A percentile compares a stretch with the other conserved stretches of the same genome.
Evolutionary conservation across 148 eudicot genomes (phyloP).

Genomic region (Rhododendron griersonianum): DNA sequence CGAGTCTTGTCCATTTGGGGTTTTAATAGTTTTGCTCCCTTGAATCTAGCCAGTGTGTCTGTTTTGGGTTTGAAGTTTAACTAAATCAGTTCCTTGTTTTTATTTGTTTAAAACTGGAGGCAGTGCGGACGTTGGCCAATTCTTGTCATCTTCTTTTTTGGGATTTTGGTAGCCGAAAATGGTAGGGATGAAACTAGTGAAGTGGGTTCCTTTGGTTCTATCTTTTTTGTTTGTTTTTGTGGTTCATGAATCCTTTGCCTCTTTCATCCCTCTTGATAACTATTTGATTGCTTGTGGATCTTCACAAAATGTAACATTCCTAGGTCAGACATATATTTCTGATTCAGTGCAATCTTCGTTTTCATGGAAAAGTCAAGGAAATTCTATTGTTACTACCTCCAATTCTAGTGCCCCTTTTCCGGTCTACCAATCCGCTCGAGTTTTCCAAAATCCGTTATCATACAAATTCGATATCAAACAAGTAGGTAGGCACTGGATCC

Average conservation of each 20-base stretch:
- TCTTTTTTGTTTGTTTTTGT: constrained; percentile 30
- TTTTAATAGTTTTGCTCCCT: constrained; percentile 6
- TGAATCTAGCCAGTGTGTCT: neutral
- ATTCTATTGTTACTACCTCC: constrained; percentile 41
- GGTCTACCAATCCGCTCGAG: constrained; percentile 63
- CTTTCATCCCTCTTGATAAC: constrained; percentile 59
- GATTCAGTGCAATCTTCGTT: constrained; percentile 64
- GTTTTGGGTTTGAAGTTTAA: neutral
- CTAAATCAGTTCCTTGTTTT: neutral
- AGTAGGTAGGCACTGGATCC: constrained; percentile 89
- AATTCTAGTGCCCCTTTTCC: constrained; percentile 64
- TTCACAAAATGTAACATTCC: constrained; percentile 62
- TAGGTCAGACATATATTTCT: constrained; percentile 67
- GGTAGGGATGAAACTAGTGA: constrained; percentile 31
- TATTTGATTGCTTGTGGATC: constrained; percentile 91
- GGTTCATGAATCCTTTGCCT: constrained; percentile 37
- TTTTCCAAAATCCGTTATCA: constrained; percentile 44
- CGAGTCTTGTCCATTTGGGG: neutral
- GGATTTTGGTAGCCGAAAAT: neutral
- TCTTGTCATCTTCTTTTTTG: constrained; percentile 6
- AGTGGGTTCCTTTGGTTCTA: constrained; percentile 31
- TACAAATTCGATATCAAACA: constrained; percentile 61
- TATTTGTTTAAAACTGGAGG: neutral
- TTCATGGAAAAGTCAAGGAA: constrained; percentile 35
- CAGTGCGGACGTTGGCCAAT: neutral